Percentiles rank a stretch among this genome's conserved stretches.
Evolutionary conservation across 495 filamentous ascomycete species (phyloP).

Genomic region (Cercophora scortea): DNA sequence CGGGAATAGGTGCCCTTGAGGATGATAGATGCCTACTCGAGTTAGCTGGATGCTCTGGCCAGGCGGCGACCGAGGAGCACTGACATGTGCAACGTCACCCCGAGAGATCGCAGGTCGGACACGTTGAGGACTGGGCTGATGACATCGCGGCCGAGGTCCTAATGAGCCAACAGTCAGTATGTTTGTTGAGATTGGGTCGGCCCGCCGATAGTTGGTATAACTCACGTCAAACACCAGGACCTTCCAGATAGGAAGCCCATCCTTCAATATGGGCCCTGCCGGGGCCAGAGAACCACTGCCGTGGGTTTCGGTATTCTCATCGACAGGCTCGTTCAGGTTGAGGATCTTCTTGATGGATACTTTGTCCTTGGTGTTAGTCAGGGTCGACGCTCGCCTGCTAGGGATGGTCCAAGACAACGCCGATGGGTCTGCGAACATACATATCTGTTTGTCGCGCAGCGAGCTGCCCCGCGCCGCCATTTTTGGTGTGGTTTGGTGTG

Average conservation of each 20-base stretch:
- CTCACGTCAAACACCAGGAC: constrained; percentile 26
- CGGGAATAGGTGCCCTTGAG: constrained; percentile 81
- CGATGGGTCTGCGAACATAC: constrained; percentile 36
- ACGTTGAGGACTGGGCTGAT: constrained; percentile 94
- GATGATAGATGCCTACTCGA: constrained; percentile 59
- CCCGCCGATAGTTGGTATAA: background rate
- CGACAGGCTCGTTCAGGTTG: constrained; percentile 75
- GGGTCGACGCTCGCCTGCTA: background rate
- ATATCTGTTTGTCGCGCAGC: constrained; percentile 92
- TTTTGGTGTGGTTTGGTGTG: background rate
- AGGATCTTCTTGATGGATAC: constrained; percentile 93
- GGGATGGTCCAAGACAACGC: background rate
- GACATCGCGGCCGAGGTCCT: constrained; percentile 55
- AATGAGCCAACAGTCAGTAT: background rate
- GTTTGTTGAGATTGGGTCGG: background rate
- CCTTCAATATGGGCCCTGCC: constrained; percentile 74
- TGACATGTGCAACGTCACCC: constrained; percentile 90
- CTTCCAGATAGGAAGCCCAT: constrained; percentile 71
- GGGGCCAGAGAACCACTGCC: constrained; percentile 60
- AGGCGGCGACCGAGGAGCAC: background rate
- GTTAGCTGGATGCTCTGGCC: too few species aligned
- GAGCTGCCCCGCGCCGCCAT: constrained; percentile 57
- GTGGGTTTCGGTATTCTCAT: constrained; percentile 47
- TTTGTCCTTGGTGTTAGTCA: constrained; percentile 31
- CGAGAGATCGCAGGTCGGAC: constrained; percentile 84